Evolutionary conservation across 352 stramenopile species (phyloP), one percentile per base, ranked within the genome.

Genomic region (Globisporangium barbulae): DNA sequence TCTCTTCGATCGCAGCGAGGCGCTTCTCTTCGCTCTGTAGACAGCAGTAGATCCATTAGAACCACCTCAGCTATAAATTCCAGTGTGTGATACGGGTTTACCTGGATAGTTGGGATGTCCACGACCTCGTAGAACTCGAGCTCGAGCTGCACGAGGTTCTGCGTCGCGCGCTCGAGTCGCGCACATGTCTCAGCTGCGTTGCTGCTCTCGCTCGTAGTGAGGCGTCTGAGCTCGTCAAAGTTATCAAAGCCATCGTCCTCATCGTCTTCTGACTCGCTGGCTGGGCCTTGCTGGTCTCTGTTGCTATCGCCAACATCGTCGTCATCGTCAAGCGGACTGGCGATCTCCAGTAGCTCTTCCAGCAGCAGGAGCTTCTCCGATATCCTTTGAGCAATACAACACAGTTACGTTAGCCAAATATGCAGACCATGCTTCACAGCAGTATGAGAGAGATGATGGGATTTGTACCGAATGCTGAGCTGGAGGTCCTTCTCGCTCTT

Each of bases 361-460:
- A 94, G 50, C 33, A 93, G 61, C 53, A 91, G 52, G 30, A 96
- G 57, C 59, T 91, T 93, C 55, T 93, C 81, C 5, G 81, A 91
- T 19, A 96, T 78, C 2, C 80, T 30, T 30, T 28, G 45, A 10
- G 35, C 35, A 41, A 3, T 17, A 61, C 13, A 28, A 21, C 5
- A 17, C 0, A 56, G 54, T 4, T 15, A 7, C 44, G n/a, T 50
- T 22, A 50, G 44, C 15, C 25, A 28, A 28, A 28, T 28, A 28
- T 28, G 25, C 25, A n/a, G 7, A 15, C 3, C n/a, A 37, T n/a
- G 28, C 6, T 47, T n/a, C 9, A 59, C 35, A 44, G 4, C 12
- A 60, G 4, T 53, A 28, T 37, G 3, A 48, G 10, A 9, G n/a
- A 19, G 7, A 21, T n/a, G 8, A n/a, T 17, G 2, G 17, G 30